Conservation (phyloP, 2,329 filamentous ascomycete species). For the Sporothrix variecibatus region DNA sequence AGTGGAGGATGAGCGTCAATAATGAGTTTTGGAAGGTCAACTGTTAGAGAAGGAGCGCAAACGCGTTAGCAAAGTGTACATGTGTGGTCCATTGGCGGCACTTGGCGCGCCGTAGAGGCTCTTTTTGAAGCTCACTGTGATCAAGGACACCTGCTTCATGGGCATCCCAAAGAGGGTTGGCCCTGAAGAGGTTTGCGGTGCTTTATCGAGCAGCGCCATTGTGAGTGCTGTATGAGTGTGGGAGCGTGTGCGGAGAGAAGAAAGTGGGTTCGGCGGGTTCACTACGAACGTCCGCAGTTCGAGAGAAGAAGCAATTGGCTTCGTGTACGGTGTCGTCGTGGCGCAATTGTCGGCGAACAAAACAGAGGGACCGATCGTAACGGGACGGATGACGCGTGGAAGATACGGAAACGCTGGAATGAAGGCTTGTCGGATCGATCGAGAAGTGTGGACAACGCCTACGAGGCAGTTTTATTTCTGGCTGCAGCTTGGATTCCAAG, state of each 20-base stretch:
- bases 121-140: constrained; percentile 53
- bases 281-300: neutral
- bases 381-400: neutral
- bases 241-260: neutral
- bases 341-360: neutral
- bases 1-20: constrained; percentile 84
- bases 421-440: neutral
- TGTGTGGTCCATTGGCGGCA: neutral
- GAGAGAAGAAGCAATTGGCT: neutral
- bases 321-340: neutral
- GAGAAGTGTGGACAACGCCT: neutral
- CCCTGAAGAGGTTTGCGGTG: constrained; percentile 42
- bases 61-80: neutral
- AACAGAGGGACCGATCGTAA: neutral
- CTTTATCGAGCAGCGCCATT: constrained; percentile 48
- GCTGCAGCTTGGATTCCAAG: neutral
- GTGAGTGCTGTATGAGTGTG: neutral
- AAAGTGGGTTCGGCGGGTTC: neutral
- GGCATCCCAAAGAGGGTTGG: constrained; percentile 60
- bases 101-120: neutral
- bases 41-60: constrained; percentile 47
- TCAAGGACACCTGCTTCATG: constrained; percentile 68
- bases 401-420: neutral
- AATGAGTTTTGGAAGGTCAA: constrained; percentile 79
- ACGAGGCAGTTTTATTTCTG: neutral